Evolutionary conservation across 768 basidiomycete genomes (phyloP).

Genomic region (Hypholoma fasciculare): DNA sequence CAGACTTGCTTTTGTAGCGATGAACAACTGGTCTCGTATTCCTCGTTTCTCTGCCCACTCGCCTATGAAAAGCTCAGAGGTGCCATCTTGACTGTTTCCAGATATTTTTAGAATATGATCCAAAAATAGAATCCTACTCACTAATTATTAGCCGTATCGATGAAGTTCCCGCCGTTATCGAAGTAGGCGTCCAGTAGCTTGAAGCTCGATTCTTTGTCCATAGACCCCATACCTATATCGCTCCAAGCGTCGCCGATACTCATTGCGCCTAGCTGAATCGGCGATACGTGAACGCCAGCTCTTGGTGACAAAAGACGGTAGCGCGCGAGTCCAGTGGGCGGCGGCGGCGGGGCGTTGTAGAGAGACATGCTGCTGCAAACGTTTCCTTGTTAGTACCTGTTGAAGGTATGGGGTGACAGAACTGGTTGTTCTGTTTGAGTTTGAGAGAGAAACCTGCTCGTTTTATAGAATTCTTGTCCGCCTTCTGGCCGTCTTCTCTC

Average conservation of each 20-base stretch:
- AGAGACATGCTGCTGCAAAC: not conserved
- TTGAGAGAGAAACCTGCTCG: too few species aligned
- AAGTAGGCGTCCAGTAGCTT: conserved; percentile 45
- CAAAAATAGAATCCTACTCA: conserved; percentile 13
- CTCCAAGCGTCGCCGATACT: conserved; percentile 43
- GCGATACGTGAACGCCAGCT: conserved; percentile 42
- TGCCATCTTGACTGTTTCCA: conserved; percentile 45
- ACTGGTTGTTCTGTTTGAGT: too few species aligned
- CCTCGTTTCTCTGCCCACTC: conserved; percentile 50
- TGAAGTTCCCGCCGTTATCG: conserved; percentile 49
- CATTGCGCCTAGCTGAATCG: conserved; percentile 41
- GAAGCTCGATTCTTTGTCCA: conserved; percentile 43
- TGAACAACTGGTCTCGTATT: conserved; percentile 48
- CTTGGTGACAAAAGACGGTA: conserved; percentile 35
- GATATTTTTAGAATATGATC: too few species aligned
- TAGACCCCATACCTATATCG: conserved; percentile 30
- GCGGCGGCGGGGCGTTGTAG: not conserved
- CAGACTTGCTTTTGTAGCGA: conserved; percentile 41
- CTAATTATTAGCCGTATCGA: conserved; percentile 51
- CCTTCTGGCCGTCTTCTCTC: too few species aligned
- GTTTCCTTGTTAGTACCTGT: too few species aligned
- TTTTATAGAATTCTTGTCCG: too few species aligned
- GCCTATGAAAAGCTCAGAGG: conserved; percentile 54
- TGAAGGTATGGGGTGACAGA: too few species aligned
- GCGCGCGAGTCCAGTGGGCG: conserved; percentile 9